Base-by-base conservation (phyloP, 2,329 filamentous ascomycete species). In the Leptographium lundbergii region DNA sequence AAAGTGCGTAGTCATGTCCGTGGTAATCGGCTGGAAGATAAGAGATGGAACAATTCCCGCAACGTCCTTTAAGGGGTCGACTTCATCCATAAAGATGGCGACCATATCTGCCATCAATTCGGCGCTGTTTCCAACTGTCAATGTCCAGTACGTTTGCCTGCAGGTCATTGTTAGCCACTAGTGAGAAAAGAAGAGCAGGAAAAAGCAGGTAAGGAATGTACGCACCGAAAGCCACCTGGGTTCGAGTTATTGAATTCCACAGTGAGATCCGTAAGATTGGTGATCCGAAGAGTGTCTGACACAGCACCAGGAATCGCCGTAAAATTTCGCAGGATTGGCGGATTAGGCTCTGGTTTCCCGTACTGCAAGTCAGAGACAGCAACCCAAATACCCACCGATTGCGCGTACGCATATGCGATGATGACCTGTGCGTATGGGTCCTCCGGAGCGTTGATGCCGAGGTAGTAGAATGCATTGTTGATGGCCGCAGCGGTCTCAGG, bases 1-100 rank as follows among this genome's bases (percentile, higher is more conserved):
- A 66, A 70, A 70, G 9, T 65, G 59, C 14, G 67, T 61, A 6
- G 70, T 60, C 27, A 73, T 65, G 47, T 69, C 68, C n/a, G 67
- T 55, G 27, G 57, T 59, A 39, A 59, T 59, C n/a, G 52, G 57
- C 54, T 63, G 61, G 39, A 61, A 60, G 11, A 59, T 54, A 47
- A 63, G 32, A 3, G 61, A 60, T 7, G 61, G 58, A 11, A 54
- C 54, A 19, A 57, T 45, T 4, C 54, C 59, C 2, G 13, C 22
- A 1, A 32, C 53, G 36, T 52, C 55, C 32, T 51, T 11, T 9
- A 52, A 29, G 11, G 47, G 42, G 54, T 62, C 59, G 17, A 64
- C 58, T 13, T 58, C 55, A 14, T 56, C 57, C 36, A 59, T 56
- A 51, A 58, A 56, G 22, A 61, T 57, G 11, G 55, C 58, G 14